Evolutionary conservation across 805 yeast genomes (phyloP).

Genomic region (Candida nemodendra): DNA sequence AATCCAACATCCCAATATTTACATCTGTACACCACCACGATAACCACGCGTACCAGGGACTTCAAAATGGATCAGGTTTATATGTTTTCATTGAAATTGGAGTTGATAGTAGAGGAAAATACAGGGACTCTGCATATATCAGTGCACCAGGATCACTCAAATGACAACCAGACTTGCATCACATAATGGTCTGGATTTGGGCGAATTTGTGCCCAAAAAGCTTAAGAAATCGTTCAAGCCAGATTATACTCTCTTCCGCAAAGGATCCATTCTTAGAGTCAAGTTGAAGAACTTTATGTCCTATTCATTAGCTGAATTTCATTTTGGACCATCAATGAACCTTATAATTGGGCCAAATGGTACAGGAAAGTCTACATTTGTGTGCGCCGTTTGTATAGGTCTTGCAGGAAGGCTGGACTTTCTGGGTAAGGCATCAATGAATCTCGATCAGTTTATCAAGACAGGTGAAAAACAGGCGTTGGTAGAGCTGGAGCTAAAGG

Average conservation of each 20-base stretch:
- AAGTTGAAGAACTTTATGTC: slow-evolving; percentile 65
- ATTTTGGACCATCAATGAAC: slow-evolving; percentile 78
- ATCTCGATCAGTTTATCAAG: slow-evolving; percentile 66
- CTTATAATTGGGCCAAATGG: slow-evolving; percentile 97
- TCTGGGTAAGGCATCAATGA: slow-evolving; percentile 66
- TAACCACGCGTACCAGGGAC: too few relatives aligned
- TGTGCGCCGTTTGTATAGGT: slow-evolving; percentile 89
- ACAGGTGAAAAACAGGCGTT: slow-evolving; percentile 50
- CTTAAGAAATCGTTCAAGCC: slow-evolving; percentile 13
- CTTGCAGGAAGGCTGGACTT: slow-evolving; percentile 75
- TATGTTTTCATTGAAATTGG: too few relatives aligned
- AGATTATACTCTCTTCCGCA: slow-evolving; percentile 33
- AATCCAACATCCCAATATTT: too few relatives aligned
- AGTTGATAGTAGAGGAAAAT: too few relatives aligned
- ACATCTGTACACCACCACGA: too few relatives aligned
- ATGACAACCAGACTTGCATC: slow-evolving; percentile 7
- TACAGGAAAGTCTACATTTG: slow-evolving; percentile 89
- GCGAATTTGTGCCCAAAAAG: slow-evolving; percentile 20
- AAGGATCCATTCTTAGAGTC: slow-evolving; percentile 50
- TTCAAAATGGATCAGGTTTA: too few relatives aligned
- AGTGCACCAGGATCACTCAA: too few relatives aligned
- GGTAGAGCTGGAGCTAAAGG: slow-evolving; percentile 53
- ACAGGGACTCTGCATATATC: too few relatives aligned
- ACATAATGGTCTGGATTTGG: slow-evolving; percentile 9
- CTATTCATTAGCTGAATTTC: slow-evolving; percentile 65